phyloP scores from a whole-genome alignment of 1,284 basidiomycete genomes.

The Ceratobasidium sp. region DNA sequence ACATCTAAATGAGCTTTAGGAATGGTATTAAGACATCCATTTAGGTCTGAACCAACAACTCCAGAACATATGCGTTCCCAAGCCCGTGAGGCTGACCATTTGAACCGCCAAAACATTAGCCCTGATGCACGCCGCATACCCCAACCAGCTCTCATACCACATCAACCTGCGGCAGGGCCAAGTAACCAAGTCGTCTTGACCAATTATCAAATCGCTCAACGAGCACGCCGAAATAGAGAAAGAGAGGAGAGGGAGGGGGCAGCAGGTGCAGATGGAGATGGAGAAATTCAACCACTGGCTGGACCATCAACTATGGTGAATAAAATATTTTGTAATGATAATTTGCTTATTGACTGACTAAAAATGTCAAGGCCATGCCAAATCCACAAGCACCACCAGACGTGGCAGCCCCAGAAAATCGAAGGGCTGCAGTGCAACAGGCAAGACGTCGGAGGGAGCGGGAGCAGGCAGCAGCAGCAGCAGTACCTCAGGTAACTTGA shows the following conservation, averaged over 20 bases:
- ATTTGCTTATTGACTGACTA: no score
- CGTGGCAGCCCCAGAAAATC: neutral
- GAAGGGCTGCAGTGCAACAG: neutral
- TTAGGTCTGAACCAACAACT: slow-evolving; percentile 16
- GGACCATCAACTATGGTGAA: no score
- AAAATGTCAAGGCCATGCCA: no score
- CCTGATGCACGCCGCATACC: neutral
- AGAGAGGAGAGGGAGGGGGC: neutral
- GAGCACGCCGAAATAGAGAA: neutral
- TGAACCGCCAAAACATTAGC: neutral
- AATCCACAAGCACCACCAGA: no score
- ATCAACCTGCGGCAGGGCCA: neutral
- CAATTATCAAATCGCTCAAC: neutral
- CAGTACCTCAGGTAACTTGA: neutral
- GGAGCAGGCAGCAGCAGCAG: neutral
- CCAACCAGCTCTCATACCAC: neutral
- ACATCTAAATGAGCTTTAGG: neutral
- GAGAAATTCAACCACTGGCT: no score
- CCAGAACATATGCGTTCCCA: neutral
- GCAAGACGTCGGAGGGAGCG: neutral
- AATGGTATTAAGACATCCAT: neutral
- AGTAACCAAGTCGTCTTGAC: neutral
- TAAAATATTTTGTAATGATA: no score
- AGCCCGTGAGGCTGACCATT: neutral
- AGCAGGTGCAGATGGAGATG: neutral